Evolutionary conservation across 2,329 filamentous ascomycete genomes (phyloP), one percentile per base, ranked within the genome.

Genomic region (Camptophora hylomeconis): DNA sequence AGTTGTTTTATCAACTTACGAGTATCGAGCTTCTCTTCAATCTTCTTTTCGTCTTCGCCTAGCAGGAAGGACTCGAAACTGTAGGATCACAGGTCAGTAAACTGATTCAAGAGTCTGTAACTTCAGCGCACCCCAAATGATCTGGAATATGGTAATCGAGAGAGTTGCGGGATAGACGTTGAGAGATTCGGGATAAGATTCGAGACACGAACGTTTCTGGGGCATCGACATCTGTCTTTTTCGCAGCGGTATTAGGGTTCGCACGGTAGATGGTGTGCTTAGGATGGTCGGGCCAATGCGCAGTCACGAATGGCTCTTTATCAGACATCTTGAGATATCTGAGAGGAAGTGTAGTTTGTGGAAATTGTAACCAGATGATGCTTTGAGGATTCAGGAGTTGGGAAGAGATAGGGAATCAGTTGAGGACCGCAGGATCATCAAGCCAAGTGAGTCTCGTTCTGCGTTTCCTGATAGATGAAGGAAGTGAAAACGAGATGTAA

Each of bases 21-120:
- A 33, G 86, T 89, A 52, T 93, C 89, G 5, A 82, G 68, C 50
- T 80, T 78, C 58, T 84, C 77, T 36, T 84, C 79, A 34, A 93
- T 82, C 61, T 94, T 95, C 65, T 87, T 89, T 68, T 98, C 83
- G 38, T 78, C 84, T 26, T 84, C 79, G 21, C 58, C 71, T 36
- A 95, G 78, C 40, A 94, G 61, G 61, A 94, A 95, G 26, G 92
- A 72, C 65, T 95, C 89, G 62, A 92, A 92, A 51, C 89, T 95
- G 39, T 23, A 23, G 7, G 16, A 16, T 10, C 7, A 12, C 3
- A 16, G 17, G 22, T 38, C 20, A 40, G 35, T 22, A 17, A 25
- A 15, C 9, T 22, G 16, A n/a, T 18, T 11, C 11, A 6, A 24
- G 22, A 12, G 15, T 32, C 20, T n/a, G n/a, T n/a, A n/a, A n/a